Conservation (phyloP, 2,329 filamentous ascomycete genomes). For the Escovopsis sp. region DNA sequence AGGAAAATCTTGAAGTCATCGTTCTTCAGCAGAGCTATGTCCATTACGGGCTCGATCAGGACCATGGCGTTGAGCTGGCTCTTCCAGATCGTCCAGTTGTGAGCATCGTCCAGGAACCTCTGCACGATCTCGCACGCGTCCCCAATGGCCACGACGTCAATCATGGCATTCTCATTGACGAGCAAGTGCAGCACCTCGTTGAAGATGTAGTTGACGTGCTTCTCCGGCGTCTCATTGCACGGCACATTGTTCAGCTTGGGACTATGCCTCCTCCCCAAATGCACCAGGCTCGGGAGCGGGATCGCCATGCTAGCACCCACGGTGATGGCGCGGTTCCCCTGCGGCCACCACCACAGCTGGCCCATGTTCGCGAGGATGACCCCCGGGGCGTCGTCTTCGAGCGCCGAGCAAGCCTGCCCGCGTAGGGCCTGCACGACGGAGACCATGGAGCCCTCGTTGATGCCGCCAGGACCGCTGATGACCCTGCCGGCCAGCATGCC, state of each 20-base stretch:
- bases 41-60: constrained; percentile 32
- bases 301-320: constrained; percentile 39
- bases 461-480: constrained; percentile 45
- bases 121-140: constrained; percentile 47
- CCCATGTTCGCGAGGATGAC: constrained; percentile 68
- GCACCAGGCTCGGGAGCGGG: constrained; percentile 48
- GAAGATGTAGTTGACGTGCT: constrained; percentile 57
- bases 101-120: constrained; percentile 40
- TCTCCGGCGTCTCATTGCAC: constrained; percentile 37
- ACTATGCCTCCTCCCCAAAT: constrained; percentile 37
- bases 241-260: constrained; percentile 44
- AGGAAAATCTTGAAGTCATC: constrained; percentile 34
- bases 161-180: constrained; percentile 31
- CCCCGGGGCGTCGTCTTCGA: constrained; percentile 30
- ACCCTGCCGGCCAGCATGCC: constrained; percentile 61
- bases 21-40: constrained; percentile 25
- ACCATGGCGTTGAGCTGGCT: constrained; percentile 32
- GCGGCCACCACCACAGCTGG: constrained; percentile 62
- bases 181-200: constrained; percentile 41
- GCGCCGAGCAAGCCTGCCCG: constrained; percentile 18
- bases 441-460: constrained; percentile 57
- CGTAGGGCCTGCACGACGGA: constrained; percentile 40
- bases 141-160: constrained; percentile 60
- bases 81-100: constrained; percentile 33
- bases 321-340: constrained; percentile 45